Percentiles rank a stretch among this genome's conserved stretches.
phyloP scores from a whole-genome alignment of 164 flowering plant species.

The Litsea cubeba region DNA sequence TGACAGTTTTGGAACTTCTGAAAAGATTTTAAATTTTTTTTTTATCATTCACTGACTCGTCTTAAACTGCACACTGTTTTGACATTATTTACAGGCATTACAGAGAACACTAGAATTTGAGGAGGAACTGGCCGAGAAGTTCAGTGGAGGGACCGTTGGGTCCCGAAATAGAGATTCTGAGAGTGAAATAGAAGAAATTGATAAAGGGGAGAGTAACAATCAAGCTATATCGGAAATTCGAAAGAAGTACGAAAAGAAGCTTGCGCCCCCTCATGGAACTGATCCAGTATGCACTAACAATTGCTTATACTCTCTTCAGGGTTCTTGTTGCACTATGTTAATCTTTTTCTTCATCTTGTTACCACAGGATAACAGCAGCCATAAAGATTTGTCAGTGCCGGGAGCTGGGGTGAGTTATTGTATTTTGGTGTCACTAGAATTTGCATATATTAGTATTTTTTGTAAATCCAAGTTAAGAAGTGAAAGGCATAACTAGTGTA shows the following conservation, averaged over 20 bases:
- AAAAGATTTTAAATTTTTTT: not conserved
- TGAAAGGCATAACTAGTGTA: slow-evolving; percentile 1
- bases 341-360: slow-evolving; percentile 11
- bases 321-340: not conserved
- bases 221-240: slow-evolving; percentile 74
- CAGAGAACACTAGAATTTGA: slow-evolving; percentile 95
- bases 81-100: slow-evolving; percentile 50
- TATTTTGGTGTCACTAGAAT: not conserved
- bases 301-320: slow-evolving; percentile 1
- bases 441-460: not conserved
- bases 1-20: not conserved
- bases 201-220: slow-evolving; percentile 41
- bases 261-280: slow-evolving; percentile 64
- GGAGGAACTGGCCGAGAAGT: slow-evolving; percentile 91
- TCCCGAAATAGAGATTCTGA: slow-evolving; percentile 45
- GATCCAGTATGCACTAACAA: slow-evolving; percentile 40
- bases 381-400: slow-evolving; percentile 66
- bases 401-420: slow-evolving; percentile 87
- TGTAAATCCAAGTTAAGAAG: not conserved
- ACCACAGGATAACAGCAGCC: slow-evolving; percentile 61
- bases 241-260: slow-evolving; percentile 91
- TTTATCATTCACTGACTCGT: not conserved
- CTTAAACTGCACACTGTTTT: not conserved
- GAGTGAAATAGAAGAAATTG: slow-evolving; percentile 54
- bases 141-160: slow-evolving; percentile 58